Evolutionary conservation across 2,329 filamentous ascomycete species (phyloP).

Genomic region (Sclerotiophoma versabilis): DNA sequence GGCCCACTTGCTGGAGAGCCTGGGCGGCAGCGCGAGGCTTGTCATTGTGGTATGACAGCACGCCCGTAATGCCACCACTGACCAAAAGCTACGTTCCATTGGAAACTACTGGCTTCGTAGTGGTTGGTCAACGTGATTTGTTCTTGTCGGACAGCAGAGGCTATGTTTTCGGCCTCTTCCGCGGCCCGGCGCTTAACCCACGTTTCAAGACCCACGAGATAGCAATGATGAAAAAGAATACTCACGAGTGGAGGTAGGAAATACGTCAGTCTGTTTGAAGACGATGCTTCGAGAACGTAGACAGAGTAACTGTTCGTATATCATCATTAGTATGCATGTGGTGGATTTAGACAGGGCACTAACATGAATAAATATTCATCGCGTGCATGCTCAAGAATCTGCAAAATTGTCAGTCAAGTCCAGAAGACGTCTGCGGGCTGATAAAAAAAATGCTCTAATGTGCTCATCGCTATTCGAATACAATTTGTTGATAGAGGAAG

Average conservation of each 20-base stretch:
- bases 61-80: slow-evolving; percentile 5
- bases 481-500: background rate
- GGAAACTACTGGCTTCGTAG: slow-evolving; percentile 1
- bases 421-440: background rate
- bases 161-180: slow-evolving; percentile 39
- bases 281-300: slow-evolving; percentile 61
- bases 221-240: slow-evolving; percentile 29
- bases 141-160: slow-evolving; percentile 27
- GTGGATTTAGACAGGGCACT: slow-evolving; percentile 26
- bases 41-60: slow-evolving; percentile 16
- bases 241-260: slow-evolving; percentile 57
- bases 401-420: slow-evolving; percentile 25
- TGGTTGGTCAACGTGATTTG: slow-evolving; percentile 28
- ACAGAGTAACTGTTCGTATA: slow-evolving; percentile 56
- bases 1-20: slow-evolving; percentile 25
- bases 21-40: slow-evolving; percentile 36
- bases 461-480: background rate
- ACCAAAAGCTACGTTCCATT: slow-evolving; percentile 5
- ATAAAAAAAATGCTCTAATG: background rate
- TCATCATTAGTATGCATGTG: slow-evolving; percentile 58
- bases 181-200: slow-evolving; percentile 44
- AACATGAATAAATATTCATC: slow-evolving; percentile 85
- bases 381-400: slow-evolving; percentile 68
- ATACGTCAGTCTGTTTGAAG: slow-evolving; percentile 58
- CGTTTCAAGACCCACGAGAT: slow-evolving; percentile 36